A percentile compares a stretch with the other conserved stretches of the same genome.
Evolutionary conservation across 345 rosid species (phyloP).

Genomic region (Fremontodendron californicum): DNA sequence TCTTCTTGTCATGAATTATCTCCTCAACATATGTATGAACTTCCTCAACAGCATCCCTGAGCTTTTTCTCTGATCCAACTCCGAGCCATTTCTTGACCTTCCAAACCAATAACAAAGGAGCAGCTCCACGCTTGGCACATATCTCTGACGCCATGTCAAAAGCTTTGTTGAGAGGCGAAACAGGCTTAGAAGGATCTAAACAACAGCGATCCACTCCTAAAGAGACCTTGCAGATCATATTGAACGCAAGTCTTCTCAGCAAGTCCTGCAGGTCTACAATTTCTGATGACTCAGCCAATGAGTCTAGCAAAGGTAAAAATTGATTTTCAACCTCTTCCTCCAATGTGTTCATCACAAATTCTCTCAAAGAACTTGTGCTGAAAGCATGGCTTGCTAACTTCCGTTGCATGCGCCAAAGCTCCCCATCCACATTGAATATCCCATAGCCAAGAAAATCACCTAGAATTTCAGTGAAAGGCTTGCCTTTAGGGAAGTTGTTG

Average conservation of each 20-base stretch:
- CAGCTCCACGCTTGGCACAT: slow-evolving; percentile 54
- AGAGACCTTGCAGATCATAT: slow-evolving; percentile 44
- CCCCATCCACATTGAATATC: slow-evolving; percentile 65
- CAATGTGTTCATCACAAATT: slow-evolving; percentile 31
- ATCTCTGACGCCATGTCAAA: slow-evolving; percentile 55
- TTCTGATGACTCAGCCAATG: slow-evolving; percentile 19
- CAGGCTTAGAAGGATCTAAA: slow-evolving; percentile 33
- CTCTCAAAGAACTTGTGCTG: slow-evolving; percentile 39
- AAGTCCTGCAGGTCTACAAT: slow-evolving; percentile 55
- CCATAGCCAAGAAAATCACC: slow-evolving; percentile 80
- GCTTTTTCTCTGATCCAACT: slow-evolving; percentile 51
- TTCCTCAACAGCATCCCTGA: slow-evolving; percentile 39
- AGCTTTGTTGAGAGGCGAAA: slow-evolving; percentile 37
- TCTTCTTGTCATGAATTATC: slow-evolving; percentile 33
- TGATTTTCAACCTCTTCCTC: slow-evolving; percentile 38
- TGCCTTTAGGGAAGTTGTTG: slow-evolving; percentile 79
- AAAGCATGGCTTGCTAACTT: slow-evolving; percentile 52
- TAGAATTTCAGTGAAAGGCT: slow-evolving; percentile 78
- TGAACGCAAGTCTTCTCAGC: slow-evolving; percentile 49
- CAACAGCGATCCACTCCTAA: slow-evolving; percentile 43
- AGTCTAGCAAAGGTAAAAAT: slow-evolving; percentile 47
- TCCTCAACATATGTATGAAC: slow-evolving; percentile 28
- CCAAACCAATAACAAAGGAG: slow-evolving; percentile 49
- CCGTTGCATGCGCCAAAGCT: slow-evolving; percentile 56
- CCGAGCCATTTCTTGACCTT: slow-evolving; percentile 55